phyloP scores from a whole-genome alignment of 305 asterid genomes.

The Fraxinus albicans region DNA sequence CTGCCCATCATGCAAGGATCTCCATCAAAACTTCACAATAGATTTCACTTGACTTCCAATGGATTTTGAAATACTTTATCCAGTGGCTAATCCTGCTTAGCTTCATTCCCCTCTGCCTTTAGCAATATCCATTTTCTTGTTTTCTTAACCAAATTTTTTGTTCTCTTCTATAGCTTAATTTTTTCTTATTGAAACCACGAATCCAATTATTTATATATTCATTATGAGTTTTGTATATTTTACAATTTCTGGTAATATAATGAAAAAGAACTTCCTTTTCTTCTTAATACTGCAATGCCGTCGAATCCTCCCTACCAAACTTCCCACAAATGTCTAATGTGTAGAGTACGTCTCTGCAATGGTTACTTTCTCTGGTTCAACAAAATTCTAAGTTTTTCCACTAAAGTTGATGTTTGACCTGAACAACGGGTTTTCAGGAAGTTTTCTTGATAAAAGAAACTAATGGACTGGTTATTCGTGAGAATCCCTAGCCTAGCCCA shows the following conservation, averaged over 20 bases:
- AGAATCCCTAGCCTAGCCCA: too few relatives aligned
- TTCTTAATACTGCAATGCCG: not conserved
- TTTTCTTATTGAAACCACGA: too few relatives aligned
- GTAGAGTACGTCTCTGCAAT: too few relatives aligned
- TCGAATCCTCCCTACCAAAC: too few relatives aligned
- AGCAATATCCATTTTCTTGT: not conserved
- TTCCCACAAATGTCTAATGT: too few relatives aligned
- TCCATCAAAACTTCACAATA: not conserved
- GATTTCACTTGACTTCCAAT: not conserved
- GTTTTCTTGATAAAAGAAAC: too few relatives aligned
- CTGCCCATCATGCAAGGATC: not conserved
- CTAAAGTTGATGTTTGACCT: not conserved
- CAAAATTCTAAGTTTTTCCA: not conserved
- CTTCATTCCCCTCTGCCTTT: not conserved
- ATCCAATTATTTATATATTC: too few relatives aligned
- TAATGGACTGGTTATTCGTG: too few relatives aligned
- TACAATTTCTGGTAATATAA: too few relatives aligned
- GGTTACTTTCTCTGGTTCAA: not conserved
- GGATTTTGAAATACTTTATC: not conserved
- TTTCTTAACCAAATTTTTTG: not conserved
- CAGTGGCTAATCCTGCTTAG: not conserved
- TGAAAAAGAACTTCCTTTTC: not conserved
- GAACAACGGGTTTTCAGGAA: conserved; percentile 42
- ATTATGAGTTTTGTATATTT: too few relatives aligned
- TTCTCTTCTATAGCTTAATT: not conserved